phyloP scores from a whole-genome alignment of 352 stramenopile genomes.

The Aphanomyces astaci region DNA sequence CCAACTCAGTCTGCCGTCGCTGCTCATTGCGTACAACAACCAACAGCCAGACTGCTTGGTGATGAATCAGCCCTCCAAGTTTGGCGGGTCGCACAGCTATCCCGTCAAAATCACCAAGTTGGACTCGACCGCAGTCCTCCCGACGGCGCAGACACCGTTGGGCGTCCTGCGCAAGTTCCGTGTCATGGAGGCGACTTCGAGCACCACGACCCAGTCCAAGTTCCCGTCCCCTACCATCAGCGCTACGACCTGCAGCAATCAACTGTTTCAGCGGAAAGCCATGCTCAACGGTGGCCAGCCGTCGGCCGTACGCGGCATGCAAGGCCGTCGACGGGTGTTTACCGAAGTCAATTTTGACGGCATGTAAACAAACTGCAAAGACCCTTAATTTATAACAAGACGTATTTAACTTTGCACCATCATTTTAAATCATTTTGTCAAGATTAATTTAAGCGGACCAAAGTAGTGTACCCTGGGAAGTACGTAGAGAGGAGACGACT shows the following conservation, averaged over 20 bases:
- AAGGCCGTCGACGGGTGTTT: conserved; percentile 2
- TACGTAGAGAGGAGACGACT: too few relatives aligned
- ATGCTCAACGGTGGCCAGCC: not conserved
- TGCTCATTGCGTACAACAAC: not conserved
- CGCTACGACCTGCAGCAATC: not conserved
- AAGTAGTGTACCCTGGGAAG: too few relatives aligned
- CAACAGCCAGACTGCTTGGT: not conserved
- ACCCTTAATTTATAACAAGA: not conserved
- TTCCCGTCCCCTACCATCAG: not conserved
- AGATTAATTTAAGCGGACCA: too few relatives aligned
- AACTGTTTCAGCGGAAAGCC: not conserved
- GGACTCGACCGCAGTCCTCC: not conserved
- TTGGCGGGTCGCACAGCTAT: not conserved
- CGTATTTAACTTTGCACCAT: too few relatives aligned
- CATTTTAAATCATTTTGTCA: too few relatives aligned
- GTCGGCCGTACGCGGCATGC: too few relatives aligned
- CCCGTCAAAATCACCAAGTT: not conserved
- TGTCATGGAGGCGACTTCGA: not conserved
- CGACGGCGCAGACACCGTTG: not conserved
- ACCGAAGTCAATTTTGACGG: conserved; percentile 25
- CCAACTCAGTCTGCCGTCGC: not conserved
- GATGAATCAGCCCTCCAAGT: not conserved
- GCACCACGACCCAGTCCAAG: not conserved
- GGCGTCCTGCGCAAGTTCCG: not conserved
- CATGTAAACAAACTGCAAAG: conserved; percentile 6